Base-by-base conservation (phyloP, 305 asterid species). In the Lippia alba region DNA sequence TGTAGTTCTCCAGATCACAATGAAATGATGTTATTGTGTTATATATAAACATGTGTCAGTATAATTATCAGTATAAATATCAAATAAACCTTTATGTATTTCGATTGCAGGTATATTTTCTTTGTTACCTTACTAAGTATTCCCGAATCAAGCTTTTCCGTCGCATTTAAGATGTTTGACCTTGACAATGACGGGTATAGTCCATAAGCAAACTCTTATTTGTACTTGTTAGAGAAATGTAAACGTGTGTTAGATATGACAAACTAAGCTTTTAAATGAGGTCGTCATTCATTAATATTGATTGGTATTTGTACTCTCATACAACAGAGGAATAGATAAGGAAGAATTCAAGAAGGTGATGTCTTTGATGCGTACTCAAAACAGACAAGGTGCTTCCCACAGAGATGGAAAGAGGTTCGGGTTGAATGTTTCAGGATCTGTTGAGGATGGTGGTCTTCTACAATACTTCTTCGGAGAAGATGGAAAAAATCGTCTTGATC, bases 271-370 rank as follows among this genome's bases (percentile, higher is more conserved):
- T 44, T 44, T 6, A 44, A 8, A 36, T 4, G 41, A 36, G 41
- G 9, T 36, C 8, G 9, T 36, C 45, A 56, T 79, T 63, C 54
- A 32, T 24, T 69, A 36, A 40, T 33, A 32, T 57, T 44, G 62
- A 65, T n/a, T 67, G 53, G 54, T 41, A 57, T 57, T 59, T 30
- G 40, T 15, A 34, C 58, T 69, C 40, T 63, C 64, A 14, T n/a
- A 40, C 57, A 24, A 55, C 91, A 91, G 98, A 74, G 85, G 84
- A 34, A 84, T 93, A 61, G 98, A 93, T 79, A 84, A 79, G 80
- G 67, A 84, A 56, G 98, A 94, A 74, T 91, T 94, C 70, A 82
- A 88, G 85, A 94, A 83, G 83, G 96, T 94, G 86, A 94, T 91
- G 99, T 65, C 85, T 19, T 83, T 91, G 45, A 91, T 94, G 99